These are phyloP conservation scores for Penicillium sp. DNA, from an alignment of 2,329 filamentous ascomycete species.

Conservation along the genomic window DNA sequence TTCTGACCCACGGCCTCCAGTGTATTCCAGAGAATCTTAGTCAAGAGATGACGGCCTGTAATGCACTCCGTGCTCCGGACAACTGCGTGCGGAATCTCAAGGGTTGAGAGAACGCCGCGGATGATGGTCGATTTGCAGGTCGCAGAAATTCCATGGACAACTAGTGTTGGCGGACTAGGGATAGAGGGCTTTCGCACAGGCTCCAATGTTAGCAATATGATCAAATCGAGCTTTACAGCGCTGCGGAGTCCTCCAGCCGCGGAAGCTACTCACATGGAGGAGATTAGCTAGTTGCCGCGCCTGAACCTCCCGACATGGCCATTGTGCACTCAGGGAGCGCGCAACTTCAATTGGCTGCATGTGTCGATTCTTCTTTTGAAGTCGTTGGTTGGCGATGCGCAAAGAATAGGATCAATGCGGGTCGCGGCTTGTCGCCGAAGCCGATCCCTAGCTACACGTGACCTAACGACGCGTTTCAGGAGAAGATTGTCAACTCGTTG, in stretches of 20 bases:
- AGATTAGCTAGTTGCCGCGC: conserved; percentile 41
- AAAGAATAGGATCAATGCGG: conserved; percentile 2
- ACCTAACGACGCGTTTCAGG: conserved; percentile 15
- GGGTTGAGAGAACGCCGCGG: conserved; percentile 60
- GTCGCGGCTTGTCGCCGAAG: conserved; percentile 1
- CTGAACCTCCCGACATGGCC: conserved; percentile 46
- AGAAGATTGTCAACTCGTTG: not conserved
- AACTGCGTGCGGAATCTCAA: conserved; percentile 48
- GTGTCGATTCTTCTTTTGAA: not conserved
- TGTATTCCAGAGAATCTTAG: conserved; percentile 44
- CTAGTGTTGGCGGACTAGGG: conserved; percentile 70
- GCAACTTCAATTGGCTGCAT: conserved; percentile 37
- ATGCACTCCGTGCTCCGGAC: conserved; percentile 48
- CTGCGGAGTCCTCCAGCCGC: not conserved
- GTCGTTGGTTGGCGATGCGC: not conserved
- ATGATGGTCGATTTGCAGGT: conserved; percentile 81
- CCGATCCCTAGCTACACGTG: conserved; percentile 17
- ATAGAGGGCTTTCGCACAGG: conserved; percentile 36
- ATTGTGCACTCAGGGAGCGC: conserved; percentile 38
- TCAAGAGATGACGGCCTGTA: conserved; percentile 45
- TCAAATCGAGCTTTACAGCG: not conserved
- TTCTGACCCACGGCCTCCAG: conserved; percentile 36
- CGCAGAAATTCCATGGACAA: conserved; percentile 79
- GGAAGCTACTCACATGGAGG: conserved; percentile 37
- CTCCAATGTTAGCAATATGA: not conserved